Base-by-base conservation (phyloP, 805 yeast genomes). In the Vanderwaltozyma polyspora region DNA sequence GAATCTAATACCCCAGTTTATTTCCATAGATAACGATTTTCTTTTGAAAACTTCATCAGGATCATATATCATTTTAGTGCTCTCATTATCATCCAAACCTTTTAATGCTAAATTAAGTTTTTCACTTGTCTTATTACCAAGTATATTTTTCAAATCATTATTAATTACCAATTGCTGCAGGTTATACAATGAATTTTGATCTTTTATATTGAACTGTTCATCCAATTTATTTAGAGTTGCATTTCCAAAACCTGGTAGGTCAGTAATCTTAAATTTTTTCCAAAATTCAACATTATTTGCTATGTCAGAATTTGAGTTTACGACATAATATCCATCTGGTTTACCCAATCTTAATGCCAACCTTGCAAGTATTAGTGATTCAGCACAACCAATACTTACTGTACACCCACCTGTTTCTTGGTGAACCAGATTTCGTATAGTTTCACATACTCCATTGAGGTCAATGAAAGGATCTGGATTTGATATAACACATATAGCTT, bases 1-100 rank as follows among this genome's bases (percentile, higher is more conserved):
- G 43, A 87, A 80, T 31, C 97, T 52, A 1, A 89, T 81, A 0
- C 95, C 97, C 79, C 85, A 89, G 41, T 85, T 83, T 19, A 89
- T 79, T 50, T 89, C 97, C 4, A 86, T 80, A 0, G 94, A 84
- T 0, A 89, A 69, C 1, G 91, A 72, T 46, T 84, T 85, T 19
- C 94, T 64, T 10, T 72, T 66, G 14, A 75, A 64, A 32, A 30
- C 36, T 34, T 60, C 73, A 12, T 63, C 59, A 8, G 75, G 72
- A 22, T 65, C 63, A 7, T 53, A 40, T 21, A 73, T 53, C n/a
- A 78, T 61, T 25, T 70, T 74, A 33, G 78, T 70, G 5, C 46
- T 41, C 37, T 67, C 67, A 0, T 80, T 71, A 30, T 63, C 59
- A 55, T 89, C 96, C 9, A 66, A 57, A 0, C 95, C 96, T 10